These are phyloP conservation scores for Dothistroma septosporum DNA, from an alignment of 2,329 filamentous ascomycete species.

Conservation along the genomic window DNA sequence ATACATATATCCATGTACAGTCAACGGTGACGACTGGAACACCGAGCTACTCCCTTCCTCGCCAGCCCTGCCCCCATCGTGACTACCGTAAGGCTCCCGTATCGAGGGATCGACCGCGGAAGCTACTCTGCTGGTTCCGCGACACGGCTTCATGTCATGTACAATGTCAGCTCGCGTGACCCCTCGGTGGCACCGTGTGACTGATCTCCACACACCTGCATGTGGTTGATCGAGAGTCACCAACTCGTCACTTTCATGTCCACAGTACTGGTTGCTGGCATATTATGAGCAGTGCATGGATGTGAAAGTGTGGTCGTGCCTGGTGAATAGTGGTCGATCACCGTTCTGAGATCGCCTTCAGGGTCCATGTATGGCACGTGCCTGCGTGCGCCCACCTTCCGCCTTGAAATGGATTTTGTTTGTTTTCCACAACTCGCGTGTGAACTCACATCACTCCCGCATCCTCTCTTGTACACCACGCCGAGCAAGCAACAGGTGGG, in stretches of 20 bases:
- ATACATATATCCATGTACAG: no score
- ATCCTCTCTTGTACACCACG: neutral
- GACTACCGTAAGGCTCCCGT: neutral
- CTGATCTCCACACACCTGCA: neutral
- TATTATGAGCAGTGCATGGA: neutral
- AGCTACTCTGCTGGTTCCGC: neutral
- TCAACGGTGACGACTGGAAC: neutral
- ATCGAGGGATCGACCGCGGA: neutral
- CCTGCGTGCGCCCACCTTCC: neutral
- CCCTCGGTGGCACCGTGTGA: neutral
- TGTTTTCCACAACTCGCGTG: neutral
- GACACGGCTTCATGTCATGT: neutral
- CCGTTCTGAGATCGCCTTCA: neutral
- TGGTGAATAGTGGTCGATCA: conserved; percentile 1
- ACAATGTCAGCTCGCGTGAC: neutral
- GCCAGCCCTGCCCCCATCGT: neutral
- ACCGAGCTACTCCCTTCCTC: neutral
- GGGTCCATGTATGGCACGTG: neutral
- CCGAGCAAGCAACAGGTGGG: neutral
- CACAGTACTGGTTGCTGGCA: neutral
- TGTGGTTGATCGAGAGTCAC: neutral
- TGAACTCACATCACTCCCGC: neutral
- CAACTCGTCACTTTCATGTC: neutral
- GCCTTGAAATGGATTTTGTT: neutral
- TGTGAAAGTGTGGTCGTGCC: neutral